Evolutionary conservation across 108 stramenopile species (phyloP), one percentile per base, ranked within the genome.

Genomic region (Stephanodiscus minutulus): DNA sequence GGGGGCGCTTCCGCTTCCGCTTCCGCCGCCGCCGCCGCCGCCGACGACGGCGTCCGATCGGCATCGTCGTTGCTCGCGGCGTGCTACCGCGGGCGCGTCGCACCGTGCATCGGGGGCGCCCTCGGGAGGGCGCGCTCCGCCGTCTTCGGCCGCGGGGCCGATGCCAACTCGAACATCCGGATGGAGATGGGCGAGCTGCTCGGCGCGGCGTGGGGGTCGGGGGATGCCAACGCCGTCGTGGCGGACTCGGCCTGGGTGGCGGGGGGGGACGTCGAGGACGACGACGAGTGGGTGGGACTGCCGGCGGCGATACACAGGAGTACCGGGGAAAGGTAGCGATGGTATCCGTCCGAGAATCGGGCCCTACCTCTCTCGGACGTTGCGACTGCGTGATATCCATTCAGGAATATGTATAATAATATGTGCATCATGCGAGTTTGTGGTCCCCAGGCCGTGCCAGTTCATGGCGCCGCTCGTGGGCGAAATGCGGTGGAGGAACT

Each of bases 371-470:
- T n/a, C n/a, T n/a, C n/a, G n/a, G n/a, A n/a, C n/a, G n/a, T n/a
- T n/a, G n/a, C n/a, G n/a, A n/a, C n/a, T n/a, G n/a, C n/a, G n/a
- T n/a, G n/a, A n/a, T n/a, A n/a, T n/a, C n/a, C n/a, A n/a, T n/a
- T n/a, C n/a, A n/a, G n/a, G n/a, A n/a, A n/a, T n/a, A n/a, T n/a
- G n/a, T n/a, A n/a, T n/a, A n/a, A n/a, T n/a, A n/a, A n/a, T n/a
- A n/a, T n/a, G n/a, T n/a, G n/a, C n/a, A n/a, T n/a, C n/a, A n/a
- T n/a, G n/a, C n/a, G n/a, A n/a, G n/a, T n/a, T n/a, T n/a, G n/a
- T n/a, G n/a, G n/a, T n/a, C n/a, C n/a, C n/a, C 56, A 93, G 96
- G 2, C 96, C 96, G 5, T 96, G 96, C 67, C 86, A 91, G 61
- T 62, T 91, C 53, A 79, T 96, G 65, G 85, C 82, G 12, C 90